Base-by-base conservation (phyloP, 306 rosid genomes). In the Bauhinia variegata region DNA sequence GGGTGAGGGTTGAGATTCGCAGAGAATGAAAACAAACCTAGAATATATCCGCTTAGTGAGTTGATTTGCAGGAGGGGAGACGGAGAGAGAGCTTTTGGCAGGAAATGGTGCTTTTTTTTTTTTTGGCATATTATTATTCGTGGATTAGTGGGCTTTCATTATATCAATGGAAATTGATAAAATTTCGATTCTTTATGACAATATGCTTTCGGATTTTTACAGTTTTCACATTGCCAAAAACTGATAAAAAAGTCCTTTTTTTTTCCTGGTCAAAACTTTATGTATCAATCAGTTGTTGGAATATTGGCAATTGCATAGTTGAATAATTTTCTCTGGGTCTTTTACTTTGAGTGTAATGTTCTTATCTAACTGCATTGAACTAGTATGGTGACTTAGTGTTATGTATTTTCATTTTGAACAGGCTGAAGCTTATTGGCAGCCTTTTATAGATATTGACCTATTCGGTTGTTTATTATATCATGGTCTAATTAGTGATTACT, bases 401-500 rank as follows among this genome's bases (percentile, higher is more conserved):
- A 14, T 43, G 19, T 12, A 19, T 42, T 42, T 28, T 61, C 19
- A 42, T 4, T 42, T 7, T 42, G 52, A 61, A 7, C 19, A 6
- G 23, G 19, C 13, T 42, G n/a, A n/a, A n/a, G n/a, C n/a, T n/a
- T n/a, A n/a, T n/a, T n/a, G n/a, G n/a, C n/a, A n/a, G n/a, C n/a
- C n/a, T n/a, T n/a, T n/a, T n/a, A n/a, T n/a, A n/a, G n/a, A n/a
- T n/a, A 23, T 23, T 1, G 28, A 53, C 37, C 33, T 12, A 19
- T 30, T 64, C 43, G 11, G 50, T 50, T 23, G 37, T 13, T 65
- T 50, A 65, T 5, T 57, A 16, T 5, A 10, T 14, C 12, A 33
- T 75, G 47, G 52, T 52, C 33, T 60, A 34, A 28, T 33, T 34
- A 39, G 34, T 41, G 19, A 30, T 53, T 55, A 11, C 18, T 54